Base-by-base conservation (phyloP, 106 monocot species). In the Gastrodia elata region DNA sequence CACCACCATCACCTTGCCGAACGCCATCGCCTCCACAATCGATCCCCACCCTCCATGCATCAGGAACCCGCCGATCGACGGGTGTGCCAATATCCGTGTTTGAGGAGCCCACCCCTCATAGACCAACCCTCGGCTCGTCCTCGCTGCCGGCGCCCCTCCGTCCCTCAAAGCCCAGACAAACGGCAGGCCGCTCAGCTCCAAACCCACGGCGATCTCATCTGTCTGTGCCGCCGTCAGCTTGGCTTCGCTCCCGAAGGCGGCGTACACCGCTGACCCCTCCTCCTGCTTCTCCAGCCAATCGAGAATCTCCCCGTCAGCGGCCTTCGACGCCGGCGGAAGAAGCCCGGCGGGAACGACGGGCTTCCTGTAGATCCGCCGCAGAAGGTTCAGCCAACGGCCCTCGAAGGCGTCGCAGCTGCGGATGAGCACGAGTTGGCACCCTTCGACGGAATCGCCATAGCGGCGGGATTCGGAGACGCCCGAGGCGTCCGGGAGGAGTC, bases 41-140 rank as follows among this genome's bases (percentile, higher is more conserved):
- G 85, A 85, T 56, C 85, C 81, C 88, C 82, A 85, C 61, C 88
- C 88, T 64, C 88, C 85, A 64, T 88, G 88, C 10, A 80, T 83
- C 75, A 88, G 32, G 64, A 89, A 85, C 15, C 74, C 83, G 0
- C 86, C 89, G 11, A 80, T 61, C 72, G 82, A 77, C 3, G 77
- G 69, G 30, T 89, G 86, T 11, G 41, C 49, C 57, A 89, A 75
- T 18, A 92, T 87, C 41, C 49, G 75, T 58, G 73, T 74, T 65
- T 92, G 92, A 25, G 88, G 85, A 22, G 84, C 89, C 89, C 89
- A 92, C 1, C 86, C 89, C 52, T 84, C 76, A 44, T 84, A 39
- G 15, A 92, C 74, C 82, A 79, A 15, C 25, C 86, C 85, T 8
- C 49, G 73, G 14, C 28, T 37, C 84, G 79, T 2, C 77, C 81